A percentile compares a stretch with the other conserved stretches of the same genome.
phyloP scores from a whole-genome alignment of 2,329 filamentous ascomycete genomes.

The Grosmannia huntii region DNA sequence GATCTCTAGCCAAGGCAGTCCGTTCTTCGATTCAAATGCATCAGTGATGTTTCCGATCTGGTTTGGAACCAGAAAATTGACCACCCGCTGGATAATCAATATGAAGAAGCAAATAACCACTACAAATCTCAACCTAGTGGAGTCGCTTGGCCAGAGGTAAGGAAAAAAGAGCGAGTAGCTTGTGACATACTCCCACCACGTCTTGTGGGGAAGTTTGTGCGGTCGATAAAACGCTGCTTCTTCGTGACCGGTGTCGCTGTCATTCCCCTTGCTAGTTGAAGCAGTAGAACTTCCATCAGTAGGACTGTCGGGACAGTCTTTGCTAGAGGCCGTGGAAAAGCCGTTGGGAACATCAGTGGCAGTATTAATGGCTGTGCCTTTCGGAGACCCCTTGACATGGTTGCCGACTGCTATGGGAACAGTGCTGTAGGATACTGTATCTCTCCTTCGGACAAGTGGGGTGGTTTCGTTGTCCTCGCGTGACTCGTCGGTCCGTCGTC shows the following conservation, averaged over 20 bases:
- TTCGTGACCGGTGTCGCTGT: conserved; percentile 30
- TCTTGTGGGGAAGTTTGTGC: conserved; percentile 71
- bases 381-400: not conserved
- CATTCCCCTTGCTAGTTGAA: not conserved
- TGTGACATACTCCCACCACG: conserved; percentile 91
- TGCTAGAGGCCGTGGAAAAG: conserved; percentile 13
- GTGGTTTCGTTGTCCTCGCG: conserved; percentile 20
- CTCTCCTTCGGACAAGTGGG: conserved; percentile 41
- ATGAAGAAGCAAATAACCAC: conserved; percentile 74
- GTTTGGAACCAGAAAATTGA: conserved; percentile 77
- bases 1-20: conserved; percentile 62
- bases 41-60: conserved; percentile 75
- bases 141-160: conserved; percentile 88
- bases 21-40: conserved; percentile 37
- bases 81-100: conserved; percentile 63
- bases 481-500: conserved; percentile 14
- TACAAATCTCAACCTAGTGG: conserved; percentile 57
- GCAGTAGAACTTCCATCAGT: conserved; percentile 11
- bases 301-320: conserved; percentile 28
- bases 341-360: conserved; percentile 22
- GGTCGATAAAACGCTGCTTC: conserved; percentile 80
- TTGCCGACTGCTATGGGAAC: not conserved
- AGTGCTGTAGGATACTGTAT: not conserved
- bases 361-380: not conserved
- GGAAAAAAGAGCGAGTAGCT: conserved; percentile 92